Evolutionary conservation across 768 basidiomycete species (phyloP).

Genomic region (Tulasnella sp.): DNA sequence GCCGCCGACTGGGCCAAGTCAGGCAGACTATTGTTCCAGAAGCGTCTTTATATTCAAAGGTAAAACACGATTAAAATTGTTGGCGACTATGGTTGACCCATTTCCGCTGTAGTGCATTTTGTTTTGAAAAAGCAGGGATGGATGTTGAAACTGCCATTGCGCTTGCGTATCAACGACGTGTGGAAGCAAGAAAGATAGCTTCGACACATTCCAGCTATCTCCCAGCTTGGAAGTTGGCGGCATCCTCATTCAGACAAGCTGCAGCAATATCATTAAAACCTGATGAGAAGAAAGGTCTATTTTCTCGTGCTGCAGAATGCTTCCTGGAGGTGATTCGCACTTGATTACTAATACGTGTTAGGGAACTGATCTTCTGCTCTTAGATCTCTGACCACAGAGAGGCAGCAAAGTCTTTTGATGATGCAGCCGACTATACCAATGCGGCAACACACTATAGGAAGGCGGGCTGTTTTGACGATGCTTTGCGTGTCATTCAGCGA

Average conservation of each 20-base stretch:
- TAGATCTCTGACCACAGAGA: not conserved
- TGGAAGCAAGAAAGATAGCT: slow-evolving; percentile 1
- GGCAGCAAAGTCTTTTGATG: not conserved
- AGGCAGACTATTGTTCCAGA: not conserved
- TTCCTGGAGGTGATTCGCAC: slow-evolving; percentile 4
- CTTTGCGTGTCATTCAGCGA: slow-evolving; percentile 1
- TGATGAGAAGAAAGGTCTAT: not conserved
- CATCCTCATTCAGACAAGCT: not conserved
- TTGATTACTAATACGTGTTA: no score
- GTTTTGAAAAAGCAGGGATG: not conserved
- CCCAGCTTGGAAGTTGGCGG: not conserved
- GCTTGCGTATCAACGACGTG: not conserved
- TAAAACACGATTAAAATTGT: not conserved
- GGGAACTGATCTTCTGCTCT: no score
- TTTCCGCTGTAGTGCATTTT: not conserved
- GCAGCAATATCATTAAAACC: not conserved
- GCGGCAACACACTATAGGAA: slow-evolving; percentile 9
- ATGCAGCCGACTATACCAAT: slow-evolving; percentile 5
- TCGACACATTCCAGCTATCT: not conserved
- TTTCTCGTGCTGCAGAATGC: slow-evolving; percentile 8
- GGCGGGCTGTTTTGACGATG: slow-evolving; percentile 9
- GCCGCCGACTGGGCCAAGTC: not conserved
- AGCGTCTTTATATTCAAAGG: not conserved
- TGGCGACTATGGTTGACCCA: not conserved
- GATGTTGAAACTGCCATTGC: not conserved